phyloP scores from a whole-genome alignment of 192 early-diverging fungal species.

The Jimgerdemannia lactiflua region DNA sequence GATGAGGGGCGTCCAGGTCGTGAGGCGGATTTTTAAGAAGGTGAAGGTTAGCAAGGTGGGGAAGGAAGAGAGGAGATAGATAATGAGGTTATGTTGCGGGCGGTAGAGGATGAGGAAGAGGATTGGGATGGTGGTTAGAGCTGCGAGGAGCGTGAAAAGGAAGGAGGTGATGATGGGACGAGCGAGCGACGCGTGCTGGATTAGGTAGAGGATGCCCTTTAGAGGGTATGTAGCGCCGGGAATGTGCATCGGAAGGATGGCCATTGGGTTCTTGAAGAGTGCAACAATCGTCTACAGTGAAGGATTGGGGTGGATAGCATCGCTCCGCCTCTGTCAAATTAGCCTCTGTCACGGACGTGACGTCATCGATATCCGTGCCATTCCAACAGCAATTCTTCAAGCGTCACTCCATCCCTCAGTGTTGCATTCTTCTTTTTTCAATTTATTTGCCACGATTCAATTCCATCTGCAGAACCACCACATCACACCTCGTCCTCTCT shows the following conservation, averaged over 20 bases:
- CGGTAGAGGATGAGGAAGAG: conserved; percentile 1
- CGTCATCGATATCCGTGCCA: no score
- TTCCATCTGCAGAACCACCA: no score
- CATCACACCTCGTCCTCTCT: neutral
- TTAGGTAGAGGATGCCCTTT: neutral
- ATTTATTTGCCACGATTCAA: no score
- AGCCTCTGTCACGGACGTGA: no score
- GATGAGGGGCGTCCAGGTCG: neutral
- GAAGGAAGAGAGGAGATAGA: neutral
- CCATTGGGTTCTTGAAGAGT: no score
- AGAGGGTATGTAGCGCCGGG: neutral
- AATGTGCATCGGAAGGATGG: neutral
- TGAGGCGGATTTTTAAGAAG: conserved; percentile 1
- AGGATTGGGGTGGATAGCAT: no score
- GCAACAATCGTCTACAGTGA: no score
- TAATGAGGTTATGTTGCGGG: neutral
- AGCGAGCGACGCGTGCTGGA: neutral
- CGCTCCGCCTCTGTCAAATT: no score
- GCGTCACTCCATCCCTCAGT: no score
- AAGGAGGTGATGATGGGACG: conserved; percentile 7
- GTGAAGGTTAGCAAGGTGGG: neutral
- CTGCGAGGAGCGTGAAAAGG: neutral
- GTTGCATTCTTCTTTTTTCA: no score
- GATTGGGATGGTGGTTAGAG: neutral
- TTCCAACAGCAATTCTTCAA: no score